phyloP scores from a whole-genome alignment of 768 basidiomycete species.

The Pholiota molesta region DNA sequence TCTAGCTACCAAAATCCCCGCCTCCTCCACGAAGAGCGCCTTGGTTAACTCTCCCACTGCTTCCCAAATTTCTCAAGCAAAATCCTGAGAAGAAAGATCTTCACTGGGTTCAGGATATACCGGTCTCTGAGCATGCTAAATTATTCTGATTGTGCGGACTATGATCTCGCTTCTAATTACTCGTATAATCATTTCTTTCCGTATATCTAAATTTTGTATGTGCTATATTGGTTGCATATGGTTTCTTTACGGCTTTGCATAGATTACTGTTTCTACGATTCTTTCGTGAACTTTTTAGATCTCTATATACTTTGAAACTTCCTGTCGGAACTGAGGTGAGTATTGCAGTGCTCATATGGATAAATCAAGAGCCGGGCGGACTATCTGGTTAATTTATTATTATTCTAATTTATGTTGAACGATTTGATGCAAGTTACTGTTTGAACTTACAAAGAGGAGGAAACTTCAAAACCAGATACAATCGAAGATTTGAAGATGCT shows the following conservation, averaged over 20 bases:
- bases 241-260: not conserved
- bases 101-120: conserved; percentile 6
- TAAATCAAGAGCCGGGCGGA: too few relatives aligned
- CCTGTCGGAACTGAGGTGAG: too few relatives aligned
- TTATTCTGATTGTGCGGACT: not conserved
- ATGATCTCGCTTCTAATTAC: not conserved
- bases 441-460: too few relatives aligned
- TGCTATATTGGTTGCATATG: too few relatives aligned
- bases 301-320: not conserved
- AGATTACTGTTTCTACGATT: not conserved
- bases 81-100: not conserved
- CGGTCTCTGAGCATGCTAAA: conserved; percentile 10
- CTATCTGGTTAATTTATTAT: too few relatives aligned
- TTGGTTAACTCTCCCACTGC: not conserved
- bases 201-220: not conserved
- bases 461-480: too few relatives aligned
- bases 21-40: not conserved
- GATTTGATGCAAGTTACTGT: too few relatives aligned
- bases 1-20: not conserved
- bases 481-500: too few relatives aligned
- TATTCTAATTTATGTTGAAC: too few relatives aligned
- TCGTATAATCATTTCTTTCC: not conserved
- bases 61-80: not conserved
- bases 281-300: not conserved
- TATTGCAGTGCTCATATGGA: too few relatives aligned